Base-by-base conservation (phyloP, 306 rosid species). In the Rosa rugosa region DNA sequence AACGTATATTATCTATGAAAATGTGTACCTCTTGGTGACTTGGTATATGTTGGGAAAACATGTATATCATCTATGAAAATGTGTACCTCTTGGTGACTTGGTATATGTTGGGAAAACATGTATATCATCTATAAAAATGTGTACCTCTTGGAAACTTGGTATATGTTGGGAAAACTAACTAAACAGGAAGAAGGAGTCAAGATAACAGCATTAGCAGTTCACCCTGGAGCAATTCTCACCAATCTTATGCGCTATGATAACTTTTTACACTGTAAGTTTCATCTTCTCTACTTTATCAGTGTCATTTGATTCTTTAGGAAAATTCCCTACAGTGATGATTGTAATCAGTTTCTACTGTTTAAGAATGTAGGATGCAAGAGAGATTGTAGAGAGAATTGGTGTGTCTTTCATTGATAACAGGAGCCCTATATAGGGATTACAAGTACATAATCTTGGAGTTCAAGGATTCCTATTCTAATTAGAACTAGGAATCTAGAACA, bases 261-360 rank as follows among this genome's bases (percentile, higher is more conserved):
- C 82, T 50, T 85, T 78, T 8, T 90, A 16, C 60, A 83, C 62
- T 86, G 97, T 90, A 85, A 72, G 65, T 18, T 72, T 34, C 50
- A 3, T 38, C 46, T 36, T 0, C 46, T 75, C 23, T 25, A 11
- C 63, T 79, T 27, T 25, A 27, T 5, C 20, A 62, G 18, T 27
- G n/a, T 64, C 69, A 34, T 51, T 34, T 31, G 38, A 5, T 3
- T 64, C 42, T 31, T 17, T 38, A 36, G 12, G 20, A 63, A 1
- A 11, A 64, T 12, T 27, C 10, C n/a, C 22, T 12, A 31, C 69
- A 5, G 44, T 27, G 22, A 64, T 14, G 25, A 66, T 38, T 66
- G 18, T 38, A 20, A 66, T 46, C 54, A 22, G 1, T 69, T 4
- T 44, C 36, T 47, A 25, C 11, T 17, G 6, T 5, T 38, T 40